A percentile compares a stretch with the other conserved stretches of the same genome.
Conservation (phyloP, 805 yeast species). For the Teunomyces barrocoloradensis region DNA sequence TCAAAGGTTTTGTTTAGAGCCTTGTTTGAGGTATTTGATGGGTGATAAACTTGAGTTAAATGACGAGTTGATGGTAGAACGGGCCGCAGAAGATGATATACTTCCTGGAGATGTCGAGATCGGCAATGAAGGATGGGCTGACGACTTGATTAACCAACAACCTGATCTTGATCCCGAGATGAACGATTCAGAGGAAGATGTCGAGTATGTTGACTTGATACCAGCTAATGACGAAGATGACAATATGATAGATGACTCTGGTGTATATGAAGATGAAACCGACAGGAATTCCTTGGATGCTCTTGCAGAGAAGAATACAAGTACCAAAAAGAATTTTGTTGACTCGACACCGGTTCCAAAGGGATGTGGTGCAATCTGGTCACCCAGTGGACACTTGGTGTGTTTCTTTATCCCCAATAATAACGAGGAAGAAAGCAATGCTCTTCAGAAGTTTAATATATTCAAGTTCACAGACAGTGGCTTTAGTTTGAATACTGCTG, state of each 20-base stretch:
- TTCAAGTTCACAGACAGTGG: constrained; percentile 48
- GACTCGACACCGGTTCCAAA: constrained; percentile 91
- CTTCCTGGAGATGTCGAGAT: constrained; percentile 26
- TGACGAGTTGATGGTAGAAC: constrained; percentile 29
- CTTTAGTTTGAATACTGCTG: constrained; percentile 32
- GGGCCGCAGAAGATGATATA: constrained; percentile 18
- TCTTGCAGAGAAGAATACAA: constrained; percentile 2
- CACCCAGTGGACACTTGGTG: constrained; percentile 71
- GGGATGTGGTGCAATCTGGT: constrained; percentile 92
- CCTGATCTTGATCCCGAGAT: constrained; percentile 24
- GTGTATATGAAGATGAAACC: constrained; percentile 10
- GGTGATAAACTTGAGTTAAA: constrained; percentile 67
- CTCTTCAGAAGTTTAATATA: constrained; percentile 47
- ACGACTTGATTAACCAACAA: constrained; percentile 38
- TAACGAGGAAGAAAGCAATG: constrained; percentile 30
- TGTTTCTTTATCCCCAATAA: constrained; percentile 71
- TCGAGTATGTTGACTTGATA: constrained; percentile 28
- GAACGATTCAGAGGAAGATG: constrained; percentile 25
- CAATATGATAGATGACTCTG: constrained; percentile 23
- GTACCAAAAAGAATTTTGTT: constrained; percentile 30
- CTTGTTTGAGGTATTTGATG: constrained; percentile 68
- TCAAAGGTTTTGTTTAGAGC: constrained; percentile 73
- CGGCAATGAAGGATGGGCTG: constrained; percentile 44
- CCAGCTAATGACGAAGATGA: constrained; percentile 37
- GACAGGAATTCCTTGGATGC: neutral